Evolutionary conservation across 768 basidiomycete genomes (phyloP), one percentile per base, ranked within the genome.

Genomic region (Hypsizygus marmoreus): DNA sequence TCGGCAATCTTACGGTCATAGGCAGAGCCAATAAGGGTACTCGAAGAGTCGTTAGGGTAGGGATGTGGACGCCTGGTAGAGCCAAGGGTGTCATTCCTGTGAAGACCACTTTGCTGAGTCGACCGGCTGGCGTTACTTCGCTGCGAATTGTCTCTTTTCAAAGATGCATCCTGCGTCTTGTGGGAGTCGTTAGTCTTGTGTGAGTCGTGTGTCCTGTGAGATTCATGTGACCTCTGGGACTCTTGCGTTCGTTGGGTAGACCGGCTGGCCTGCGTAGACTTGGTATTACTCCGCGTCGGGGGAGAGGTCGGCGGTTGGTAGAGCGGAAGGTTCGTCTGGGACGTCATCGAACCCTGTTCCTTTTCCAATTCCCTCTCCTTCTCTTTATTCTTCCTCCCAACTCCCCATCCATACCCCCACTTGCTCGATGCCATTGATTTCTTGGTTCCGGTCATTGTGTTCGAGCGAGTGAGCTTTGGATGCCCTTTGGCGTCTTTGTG

Each of bases 11-110:
- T 90, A 56, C 86, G 78, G 46, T 86, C 81, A 38, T 75, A 67
- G 1, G 84, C 84, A 13, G 84, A 86, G 2, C 87, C 87, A n/a
- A 90, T 78, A 22, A 90, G 79, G 1, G 87, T 90, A 51, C 77
- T 80, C 1, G 79, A 71, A 2, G 88, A 88, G 52, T 88, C 84
- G 17, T 76, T 79, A n/a, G 80, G 72, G 23, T 73, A 65, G 19
- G 71, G 54, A 6, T 60, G 64, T 20, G 56, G 41, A 12, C 59
- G 63, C 31, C 42, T 50, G 38, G 47, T 43, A 39, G 32, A 53
- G 42, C 28, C 60, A 55, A 35, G 43, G 39, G 28, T 56, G 30
- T 50, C 43, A 25, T 30, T 37, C 26, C n/a, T 46, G 46, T 32
- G 51, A 20, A 19, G 25, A 7, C 33, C 51, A 41, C 44, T 53